Conservation (phyloP, 2,329 filamentous ascomycete species). For the Alternaria panax region DNA sequence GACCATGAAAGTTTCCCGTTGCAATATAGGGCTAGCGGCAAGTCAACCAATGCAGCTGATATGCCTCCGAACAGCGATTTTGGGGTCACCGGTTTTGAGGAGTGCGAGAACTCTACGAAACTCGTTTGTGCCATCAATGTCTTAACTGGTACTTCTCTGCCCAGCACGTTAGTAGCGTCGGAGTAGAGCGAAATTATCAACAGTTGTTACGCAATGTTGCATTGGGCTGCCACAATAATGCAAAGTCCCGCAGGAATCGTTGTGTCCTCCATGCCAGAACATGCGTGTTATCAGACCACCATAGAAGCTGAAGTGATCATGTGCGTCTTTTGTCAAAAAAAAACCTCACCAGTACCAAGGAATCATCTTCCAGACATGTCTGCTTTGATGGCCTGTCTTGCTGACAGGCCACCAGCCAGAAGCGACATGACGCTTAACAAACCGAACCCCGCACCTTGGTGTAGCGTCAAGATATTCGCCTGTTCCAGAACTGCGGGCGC, state of each 20-base stretch:
- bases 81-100: slow-evolving; percentile 27
- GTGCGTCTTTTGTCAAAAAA: slow-evolving; percentile 9
- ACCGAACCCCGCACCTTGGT: slow-evolving; percentile 5
- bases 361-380: neutral
- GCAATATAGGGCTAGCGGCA: slow-evolving; percentile 29
- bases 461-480: neutral
- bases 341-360: slow-evolving; percentile 10
- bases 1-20: slow-evolving; percentile 25
- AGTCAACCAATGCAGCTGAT: slow-evolving; percentile 28
- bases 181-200: neutral
- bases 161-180: neutral
- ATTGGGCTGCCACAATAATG: neutral
- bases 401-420: neutral
- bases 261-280: slow-evolving; percentile 7
- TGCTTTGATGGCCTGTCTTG: neutral
- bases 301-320: slow-evolving; percentile 13
- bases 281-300: slow-evolving; percentile 3
- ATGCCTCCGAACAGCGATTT: slow-evolving; percentile 34
- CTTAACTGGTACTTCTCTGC: neutral
- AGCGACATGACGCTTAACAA: slow-evolving; percentile 1
- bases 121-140: neutral
- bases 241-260: slow-evolving; percentile 15
- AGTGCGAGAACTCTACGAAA: slow-evolving; percentile 3
- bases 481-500: neutral
- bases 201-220: slow-evolving; percentile 2